Evolutionary conservation across 2,329 filamentous ascomycete genomes (phyloP).

Genomic region (Fusarium sp.): DNA sequence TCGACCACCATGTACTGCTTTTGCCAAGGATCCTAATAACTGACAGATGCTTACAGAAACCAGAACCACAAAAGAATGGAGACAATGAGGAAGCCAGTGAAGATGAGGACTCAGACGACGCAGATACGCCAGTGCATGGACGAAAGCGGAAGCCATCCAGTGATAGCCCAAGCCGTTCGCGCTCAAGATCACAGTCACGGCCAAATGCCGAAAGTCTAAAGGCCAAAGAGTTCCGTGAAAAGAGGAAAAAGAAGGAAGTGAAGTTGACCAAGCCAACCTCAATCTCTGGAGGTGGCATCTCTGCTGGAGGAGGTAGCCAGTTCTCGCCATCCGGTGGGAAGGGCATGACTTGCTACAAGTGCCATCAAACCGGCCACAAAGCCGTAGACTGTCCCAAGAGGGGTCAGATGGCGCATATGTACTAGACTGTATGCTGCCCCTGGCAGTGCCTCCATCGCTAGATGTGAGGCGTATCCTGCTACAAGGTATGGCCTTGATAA

Average conservation of each 20-base stretch:
- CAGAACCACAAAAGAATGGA: conserved; percentile 25
- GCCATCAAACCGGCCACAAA: conserved; percentile 72
- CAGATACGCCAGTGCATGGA: conserved; percentile 42
- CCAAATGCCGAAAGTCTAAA: conserved; percentile 48
- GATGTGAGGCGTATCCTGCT: neutral
- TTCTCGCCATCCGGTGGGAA: conserved; percentile 44
- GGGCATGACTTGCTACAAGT: conserved; percentile 67
- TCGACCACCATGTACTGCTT: neutral
- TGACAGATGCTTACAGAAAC: conserved; percentile 37
- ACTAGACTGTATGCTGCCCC: neutral
- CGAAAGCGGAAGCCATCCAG: conserved; percentile 49
- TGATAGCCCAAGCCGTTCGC: conserved; percentile 50
- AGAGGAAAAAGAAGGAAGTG: conserved; percentile 74
- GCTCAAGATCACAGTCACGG: conserved; percentile 51
- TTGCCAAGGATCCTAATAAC: neutral
- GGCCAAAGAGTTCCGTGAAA: conserved; percentile 66
- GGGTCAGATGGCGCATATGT: conserved; percentile 6
- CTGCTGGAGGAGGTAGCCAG: conserved; percentile 53
- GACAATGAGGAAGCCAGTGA: conserved; percentile 47
- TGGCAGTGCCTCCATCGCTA: neutral
- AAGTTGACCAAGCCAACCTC: conserved; percentile 73
- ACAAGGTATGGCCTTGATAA: conserved; percentile 4
- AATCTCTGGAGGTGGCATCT: conserved; percentile 64
- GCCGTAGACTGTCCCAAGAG: conserved; percentile 66
- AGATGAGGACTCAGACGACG: conserved; percentile 47